A percentile compares a stretch with the other conserved stretches of the same genome.
These are phyloP conservation scores for Plasmodium blacklocki DNA, from an alignment of 169 alveolate genomes.

Conservation along the genomic window DNA sequence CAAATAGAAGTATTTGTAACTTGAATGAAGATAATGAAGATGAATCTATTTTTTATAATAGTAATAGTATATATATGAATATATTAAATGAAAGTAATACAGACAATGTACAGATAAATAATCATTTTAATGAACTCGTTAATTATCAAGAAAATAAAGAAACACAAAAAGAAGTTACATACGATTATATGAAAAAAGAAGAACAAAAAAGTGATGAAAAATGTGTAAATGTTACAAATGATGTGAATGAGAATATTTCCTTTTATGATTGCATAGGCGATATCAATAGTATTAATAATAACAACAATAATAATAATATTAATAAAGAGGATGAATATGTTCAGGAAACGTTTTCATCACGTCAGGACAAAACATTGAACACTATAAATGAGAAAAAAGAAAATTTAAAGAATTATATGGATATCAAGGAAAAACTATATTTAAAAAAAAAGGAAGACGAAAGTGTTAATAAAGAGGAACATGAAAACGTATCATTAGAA, in stretches of 20 bases:
- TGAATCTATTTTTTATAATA: constrained; percentile 54
- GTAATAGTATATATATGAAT: constrained; percentile 47
- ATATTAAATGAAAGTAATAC: constrained; percentile 36
- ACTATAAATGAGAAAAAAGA: not conserved
- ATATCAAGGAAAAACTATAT: not conserved
- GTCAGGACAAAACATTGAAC: constrained; percentile 12
- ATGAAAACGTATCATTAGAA: no score
- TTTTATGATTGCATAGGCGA: constrained; percentile 52
- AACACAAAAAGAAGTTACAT: not conserved
- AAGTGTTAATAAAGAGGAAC: not conserved
- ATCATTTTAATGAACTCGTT: not conserved
- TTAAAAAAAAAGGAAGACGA: not conserved
- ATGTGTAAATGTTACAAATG: constrained; percentile 1
- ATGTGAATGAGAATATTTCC: constrained; percentile 7
- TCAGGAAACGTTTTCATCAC: no score
- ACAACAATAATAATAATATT: not conserved
- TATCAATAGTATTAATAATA: not conserved
- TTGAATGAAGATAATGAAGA: constrained; percentile 60
- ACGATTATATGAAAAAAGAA: not conserved
- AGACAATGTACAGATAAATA: not conserved
- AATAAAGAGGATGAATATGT: no score
- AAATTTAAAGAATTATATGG: not conserved
- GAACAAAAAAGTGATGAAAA: not conserved
- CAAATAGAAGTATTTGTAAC: constrained; percentile 42
- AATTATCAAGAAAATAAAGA: not conserved